Evolutionary conservation across 2,329 filamentous ascomycete genomes (phyloP).

Genomic region (Claviceps africana): DNA sequence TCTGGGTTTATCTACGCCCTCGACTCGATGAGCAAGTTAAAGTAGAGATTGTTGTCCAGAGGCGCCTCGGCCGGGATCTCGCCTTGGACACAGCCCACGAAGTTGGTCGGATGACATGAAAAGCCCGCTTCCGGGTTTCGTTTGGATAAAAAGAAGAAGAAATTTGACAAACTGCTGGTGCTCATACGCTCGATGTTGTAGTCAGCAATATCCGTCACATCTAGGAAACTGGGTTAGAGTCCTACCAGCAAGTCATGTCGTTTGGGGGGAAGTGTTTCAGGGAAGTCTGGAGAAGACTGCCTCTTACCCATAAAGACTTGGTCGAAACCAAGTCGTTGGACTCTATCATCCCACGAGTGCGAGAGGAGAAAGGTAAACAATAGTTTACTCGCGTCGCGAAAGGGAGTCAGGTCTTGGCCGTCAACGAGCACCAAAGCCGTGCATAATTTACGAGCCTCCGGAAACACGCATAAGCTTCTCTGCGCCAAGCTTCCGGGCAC

Average conservation of each 20-base stretch:
- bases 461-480: conserved; percentile 74
- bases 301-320: conserved; percentile 49
- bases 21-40: conserved; percentile 59
- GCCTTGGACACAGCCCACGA: conserved; percentile 47
- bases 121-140: conserved; percentile 72
- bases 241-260: background rate
- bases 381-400: conserved; percentile 73
- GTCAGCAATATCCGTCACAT: conserved; percentile 73
- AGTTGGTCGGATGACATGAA: conserved; percentile 52
- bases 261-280: background rate
- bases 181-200: conserved; percentile 70
- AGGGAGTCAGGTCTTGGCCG: conserved; percentile 73
- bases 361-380: conserved; percentile 59
- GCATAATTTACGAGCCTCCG: conserved; percentile 67
- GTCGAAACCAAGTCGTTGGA: conserved; percentile 78
- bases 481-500: conserved; percentile 59
- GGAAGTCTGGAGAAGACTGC: background rate
- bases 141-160: conserved; percentile 67
- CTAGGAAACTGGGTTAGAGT: conserved; percentile 25
- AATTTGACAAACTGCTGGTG: conserved; percentile 43
- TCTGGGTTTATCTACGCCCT: too few relatives aligned
- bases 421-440: conserved; percentile 76
- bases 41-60: conserved; percentile 26
- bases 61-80: conserved; percentile 10
- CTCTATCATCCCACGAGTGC: conserved; percentile 64